These are phyloP conservation scores for Yamadazyma takamatsuzukensis DNA, from an alignment of 805 yeast genomes.

Conservation along the genomic window DNA sequence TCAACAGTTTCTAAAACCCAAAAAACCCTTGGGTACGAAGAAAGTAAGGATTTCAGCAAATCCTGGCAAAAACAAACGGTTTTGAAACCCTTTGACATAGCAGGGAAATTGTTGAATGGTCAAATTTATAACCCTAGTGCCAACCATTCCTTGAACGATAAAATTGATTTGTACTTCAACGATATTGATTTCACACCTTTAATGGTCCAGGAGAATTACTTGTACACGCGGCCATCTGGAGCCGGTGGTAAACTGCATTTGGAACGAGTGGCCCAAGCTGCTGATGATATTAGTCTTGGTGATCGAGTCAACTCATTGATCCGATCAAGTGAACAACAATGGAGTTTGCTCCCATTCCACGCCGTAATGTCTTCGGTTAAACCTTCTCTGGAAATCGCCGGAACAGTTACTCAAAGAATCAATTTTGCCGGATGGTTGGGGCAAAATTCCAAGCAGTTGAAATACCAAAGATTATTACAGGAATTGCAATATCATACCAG, in stretches of 20 bases:
- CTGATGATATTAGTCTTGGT: slow-evolving; percentile 81
- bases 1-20: slow-evolving; percentile 80
- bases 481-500: slow-evolving; percentile 88
- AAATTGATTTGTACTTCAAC: slow-evolving; percentile 85
- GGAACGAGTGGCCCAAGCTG: slow-evolving; percentile 67
- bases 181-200: slow-evolving; percentile 93
- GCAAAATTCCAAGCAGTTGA: slow-evolving; percentile 79
- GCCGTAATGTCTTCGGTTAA: slow-evolving; percentile 80
- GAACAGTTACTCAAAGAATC: slow-evolving; percentile 63
- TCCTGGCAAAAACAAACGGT: slow-evolving; percentile 90
- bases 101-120: slow-evolving; percentile 59
- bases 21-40: slow-evolving; percentile 56
- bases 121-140: slow-evolving; percentile 53
- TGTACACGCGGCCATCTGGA: slow-evolving; percentile 57
- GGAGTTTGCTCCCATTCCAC: slow-evolving; percentile 91
- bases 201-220: slow-evolving; percentile 94
- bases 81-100: slow-evolving; percentile 88
- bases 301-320: slow-evolving; percentile 80
- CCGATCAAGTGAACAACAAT: slow-evolving; percentile 87
- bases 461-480: slow-evolving; percentile 73
- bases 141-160: slow-evolving; percentile 65
- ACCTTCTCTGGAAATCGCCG: slow-evolving; percentile 75
- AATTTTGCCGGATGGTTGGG: slow-evolving; percentile 88
- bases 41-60: slow-evolving; percentile 57
- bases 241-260: slow-evolving; percentile 51